phyloP scores from a whole-genome alignment of 495 filamentous ascomycete species.

The Hyphodiscus hymeniophilus region DNA sequence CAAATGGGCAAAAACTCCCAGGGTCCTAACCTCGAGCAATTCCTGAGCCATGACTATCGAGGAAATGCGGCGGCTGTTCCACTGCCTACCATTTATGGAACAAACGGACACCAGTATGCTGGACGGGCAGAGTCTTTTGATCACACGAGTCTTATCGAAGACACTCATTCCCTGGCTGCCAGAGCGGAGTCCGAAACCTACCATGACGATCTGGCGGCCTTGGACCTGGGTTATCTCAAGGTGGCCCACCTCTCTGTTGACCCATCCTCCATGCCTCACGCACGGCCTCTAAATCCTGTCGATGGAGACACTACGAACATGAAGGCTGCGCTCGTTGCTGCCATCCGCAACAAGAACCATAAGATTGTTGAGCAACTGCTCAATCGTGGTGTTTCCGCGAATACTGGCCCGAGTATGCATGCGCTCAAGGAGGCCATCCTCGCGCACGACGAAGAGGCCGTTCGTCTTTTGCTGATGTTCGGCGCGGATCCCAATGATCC shows the following conservation, averaged over 20 bases:
- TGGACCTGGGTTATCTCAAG: constrained; percentile 25
- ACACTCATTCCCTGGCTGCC: constrained; percentile 4
- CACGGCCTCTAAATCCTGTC: constrained; percentile 16
- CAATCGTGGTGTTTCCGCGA: constrained; percentile 39
- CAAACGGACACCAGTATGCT: neutral
- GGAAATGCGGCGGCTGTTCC: neutral
- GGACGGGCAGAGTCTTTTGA: neutral
- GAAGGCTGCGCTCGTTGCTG: constrained; percentile 23
- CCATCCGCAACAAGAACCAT: constrained; percentile 36
- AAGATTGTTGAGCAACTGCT: constrained; percentile 42
- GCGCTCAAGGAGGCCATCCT: constrained; percentile 35
- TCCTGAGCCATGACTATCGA: constrained; percentile 1
- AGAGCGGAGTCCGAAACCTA: constrained; percentile 24
- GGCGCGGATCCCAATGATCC: constrained; percentile 38
- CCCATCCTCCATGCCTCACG: constrained; percentile 28
- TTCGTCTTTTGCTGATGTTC: constrained; percentile 40
- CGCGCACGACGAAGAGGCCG: constrained; percentile 35
- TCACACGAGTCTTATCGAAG: neutral
- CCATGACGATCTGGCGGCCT: constrained; percentile 21
- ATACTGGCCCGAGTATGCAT: constrained; percentile 29
- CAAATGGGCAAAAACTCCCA: neutral
- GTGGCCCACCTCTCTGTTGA: constrained; percentile 25
- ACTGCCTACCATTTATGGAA: neutral
- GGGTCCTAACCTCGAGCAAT: no score
- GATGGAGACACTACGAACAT: constrained; percentile 25